Evolutionary conservation across 1,139 yeast genomes (phyloP), one percentile per base, ranked within the genome.

Genomic region (Suhomyces panamericanus): DNA sequence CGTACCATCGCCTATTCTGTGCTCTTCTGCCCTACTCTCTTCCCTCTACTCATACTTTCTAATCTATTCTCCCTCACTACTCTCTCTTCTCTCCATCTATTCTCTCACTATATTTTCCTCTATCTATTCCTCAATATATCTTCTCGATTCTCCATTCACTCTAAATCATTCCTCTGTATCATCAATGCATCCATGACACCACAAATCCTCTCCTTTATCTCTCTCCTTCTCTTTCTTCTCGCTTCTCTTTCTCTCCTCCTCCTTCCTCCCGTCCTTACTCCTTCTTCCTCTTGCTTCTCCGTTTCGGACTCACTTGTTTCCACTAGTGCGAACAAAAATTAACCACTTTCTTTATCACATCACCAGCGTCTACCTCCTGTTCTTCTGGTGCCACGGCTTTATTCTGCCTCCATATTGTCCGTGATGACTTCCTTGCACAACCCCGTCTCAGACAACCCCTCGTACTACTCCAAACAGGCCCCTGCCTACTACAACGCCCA

Each of bases 341-440:
- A 26, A 26, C 11, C n/a, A 11, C 29, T 26, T 7, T 12, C 12
- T 26, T 26, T 26, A 26, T 12, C 29, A 26, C 29, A 26, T 26
- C 29, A 10, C 29, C 8, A 8, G 20, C 24, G 4, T 20, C 24
- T 20, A 7, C 24, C 9, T 6, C 24, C 24, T 20, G 24, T 20
- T 20, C 7, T 20, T 20, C 24, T 20, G 24, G 24, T 20, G 5
- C 24, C 24, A 20, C 24, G 24, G 24, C 27, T n/a, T 17, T 20
- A 28, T 20, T 32, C 9, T 20, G 27, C 27, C 22, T n/a, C 22
- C 12, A 14, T 32, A n/a, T 12, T 29, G 32, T 12, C 32, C 39
- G 33, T 30, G 16, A 67, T 68, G 72, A 63, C 73, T 12, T 66
- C 72, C 14, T 62, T 69, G 48, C 73, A 67, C 41, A 62, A 61